These are phyloP conservation scores for Penicillium nordicum DNA, from an alignment of 2,329 filamentous ascomycete species.

Conservation along the genomic window DNA sequence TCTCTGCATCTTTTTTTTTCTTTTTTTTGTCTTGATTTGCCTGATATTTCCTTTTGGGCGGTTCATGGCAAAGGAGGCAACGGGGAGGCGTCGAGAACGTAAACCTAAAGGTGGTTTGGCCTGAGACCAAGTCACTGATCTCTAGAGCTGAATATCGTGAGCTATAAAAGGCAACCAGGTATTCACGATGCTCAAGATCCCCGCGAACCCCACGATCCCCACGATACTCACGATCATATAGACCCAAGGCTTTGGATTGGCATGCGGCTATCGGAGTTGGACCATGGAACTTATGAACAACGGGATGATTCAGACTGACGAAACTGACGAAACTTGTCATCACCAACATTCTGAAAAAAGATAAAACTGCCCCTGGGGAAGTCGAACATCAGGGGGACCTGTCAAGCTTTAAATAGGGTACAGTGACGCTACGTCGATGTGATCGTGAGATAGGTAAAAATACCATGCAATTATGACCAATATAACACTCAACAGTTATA, in stretches of 20 bases:
- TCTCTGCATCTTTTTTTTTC: not conserved
- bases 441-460: slow-evolving; percentile 22
- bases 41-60: not conserved
- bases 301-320: slow-evolving; percentile 29
- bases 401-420: slow-evolving; percentile 17
- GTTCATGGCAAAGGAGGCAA: slow-evolving; percentile 14
- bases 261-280: slow-evolving; percentile 6
- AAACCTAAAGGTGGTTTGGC: not conserved
- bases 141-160: slow-evolving; percentile 1
- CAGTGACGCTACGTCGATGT: slow-evolving; percentile 29
- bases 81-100: not conserved
- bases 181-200: not conserved
- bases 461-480: slow-evolving; percentile 29
- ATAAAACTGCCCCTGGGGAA: slow-evolving; percentile 9
- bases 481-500: slow-evolving; percentile 12
- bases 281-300: slow-evolving; percentile 25
- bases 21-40: not conserved
- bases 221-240: slow-evolving; percentile 6
- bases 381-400: not conserved
- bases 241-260: slow-evolving; percentile 22
- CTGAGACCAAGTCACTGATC: not conserved
- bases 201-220: not conserved
- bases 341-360: slow-evolving; percentile 20
- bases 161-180: not conserved
- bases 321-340: slow-evolving; percentile 32